Evolutionary conservation across 331 rosid genomes (phyloP), one percentile per base, ranked within the genome.

Genomic region (Stylosanthes scabra): DNA sequence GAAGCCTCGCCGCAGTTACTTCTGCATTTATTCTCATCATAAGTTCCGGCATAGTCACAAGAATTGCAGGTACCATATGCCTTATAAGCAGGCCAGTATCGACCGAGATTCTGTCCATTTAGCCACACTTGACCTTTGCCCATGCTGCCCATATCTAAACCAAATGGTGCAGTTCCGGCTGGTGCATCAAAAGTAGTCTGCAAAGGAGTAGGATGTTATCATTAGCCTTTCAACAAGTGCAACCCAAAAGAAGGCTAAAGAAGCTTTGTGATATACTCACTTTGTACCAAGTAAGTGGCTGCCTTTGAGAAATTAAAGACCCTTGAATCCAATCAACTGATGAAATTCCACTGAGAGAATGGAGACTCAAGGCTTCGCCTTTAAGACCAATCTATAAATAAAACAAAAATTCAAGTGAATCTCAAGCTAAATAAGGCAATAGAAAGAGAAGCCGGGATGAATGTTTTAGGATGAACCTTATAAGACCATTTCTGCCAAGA

Each of bases 401-500:
- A 69, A 78, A 73, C 16, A 78, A 40, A 50, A 42, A 63, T 16
- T 37, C 50, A 8, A 58, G 11, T 79, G 63, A 85, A 11, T 80
- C 71, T 73, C 47, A 40, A 58, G 49, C 39, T 70, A 80, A 77
- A 54, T 46, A 27, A 57, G 46, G 39, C 41, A 68, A 28, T 25
- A 50, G 66, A 66, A 29, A 74, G 29, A 66, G 31, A 68, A 66
- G 68, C 44, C 13, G 16, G 3, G 12, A 31, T 27, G 40, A 68
- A 59, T 51, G 83, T 27, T 49, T 20, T 13, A 61, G 70, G 29
- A 66, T 70, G 68, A 78, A 94, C 97, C 97, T 95, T 91, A 74
- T 95, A 91, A 25, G 97, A 84, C 97, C 99, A 91, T 76, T 91
- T 95, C 91, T 91, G 96, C 93, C 96, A 86, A 27, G 99, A 81